A percentile compares a stretch with the other conserved stretches of the same genome.
Conservation (phyloP, 495 filamentous ascomycete species). For the Xylaria venustula region DNA sequence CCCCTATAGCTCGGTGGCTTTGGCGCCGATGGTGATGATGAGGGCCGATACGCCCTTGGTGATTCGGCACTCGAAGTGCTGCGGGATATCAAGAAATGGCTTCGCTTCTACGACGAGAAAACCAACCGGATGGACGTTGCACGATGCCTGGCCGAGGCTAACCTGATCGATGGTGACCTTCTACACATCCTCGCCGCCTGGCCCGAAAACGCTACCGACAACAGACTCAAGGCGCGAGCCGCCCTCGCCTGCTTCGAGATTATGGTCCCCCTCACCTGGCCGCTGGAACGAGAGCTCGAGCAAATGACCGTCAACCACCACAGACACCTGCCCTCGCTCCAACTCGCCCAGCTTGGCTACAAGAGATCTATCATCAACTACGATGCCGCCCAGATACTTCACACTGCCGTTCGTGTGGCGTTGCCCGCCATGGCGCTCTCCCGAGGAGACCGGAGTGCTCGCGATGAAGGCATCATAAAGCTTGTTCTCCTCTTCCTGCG, state of each 20-base stretch:
- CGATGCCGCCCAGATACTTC: conserved; percentile 71
- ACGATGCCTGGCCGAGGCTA: conserved; percentile 86
- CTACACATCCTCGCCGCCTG: conserved; percentile 83
- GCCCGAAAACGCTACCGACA: conserved; percentile 67
- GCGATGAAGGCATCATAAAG: conserved; percentile 93
- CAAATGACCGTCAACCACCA: conserved; percentile 92
- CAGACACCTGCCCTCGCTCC: conserved; percentile 82
- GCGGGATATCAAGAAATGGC: conserved; percentile 89
- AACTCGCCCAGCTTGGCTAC: conserved; percentile 83
- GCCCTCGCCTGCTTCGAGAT: conserved; percentile 87
- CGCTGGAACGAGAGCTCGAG: conserved; percentile 69
- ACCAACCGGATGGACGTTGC: conserved; percentile 93
- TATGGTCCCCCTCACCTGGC: conserved; percentile 94
- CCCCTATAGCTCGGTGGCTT: conserved; percentile 75
- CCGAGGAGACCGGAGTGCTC: conserved; percentile 67
- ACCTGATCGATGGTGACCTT: conserved; percentile 86
- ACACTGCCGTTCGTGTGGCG: conserved; percentile 72
- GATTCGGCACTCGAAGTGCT: conserved; percentile 91
- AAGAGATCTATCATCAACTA: conserved; percentile 84
- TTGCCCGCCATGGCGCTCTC: conserved; percentile 84
- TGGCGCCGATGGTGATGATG: conserved; percentile 73
- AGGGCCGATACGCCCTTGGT: conserved; percentile 73
- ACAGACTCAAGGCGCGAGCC: conserved; percentile 66
- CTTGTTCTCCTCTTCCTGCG: conserved; percentile 84
- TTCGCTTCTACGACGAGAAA: conserved; percentile 92